phyloP scores from a whole-genome alignment of 2,329 filamentous ascomycete genomes.

The Metarhizium guizhouense region DNA sequence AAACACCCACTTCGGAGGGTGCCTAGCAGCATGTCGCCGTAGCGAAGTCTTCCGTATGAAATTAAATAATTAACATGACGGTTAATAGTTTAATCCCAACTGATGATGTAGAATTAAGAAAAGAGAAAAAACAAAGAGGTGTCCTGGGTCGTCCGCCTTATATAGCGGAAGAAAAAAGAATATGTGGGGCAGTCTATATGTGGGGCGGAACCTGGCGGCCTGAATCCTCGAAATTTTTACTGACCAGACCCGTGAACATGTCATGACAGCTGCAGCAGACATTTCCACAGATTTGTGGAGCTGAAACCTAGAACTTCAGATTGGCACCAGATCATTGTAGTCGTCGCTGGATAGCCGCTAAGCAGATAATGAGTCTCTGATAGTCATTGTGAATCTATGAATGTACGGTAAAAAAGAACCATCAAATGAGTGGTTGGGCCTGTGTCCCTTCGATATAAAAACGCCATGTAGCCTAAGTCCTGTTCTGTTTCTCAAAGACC shows the following conservation, averaged over 20 bases:
- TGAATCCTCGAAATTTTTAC: constrained; percentile 12
- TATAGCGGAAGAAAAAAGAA: constrained; percentile 3
- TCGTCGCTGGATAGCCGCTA: too few relatives aligned
- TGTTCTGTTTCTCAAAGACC: not conserved
- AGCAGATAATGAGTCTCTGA: constrained; percentile 11
- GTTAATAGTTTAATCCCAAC: constrained; percentile 37
- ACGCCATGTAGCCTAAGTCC: not conserved
- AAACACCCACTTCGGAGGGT: constrained; percentile 37
- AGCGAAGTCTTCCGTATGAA: constrained; percentile 40
- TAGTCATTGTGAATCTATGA: not conserved
- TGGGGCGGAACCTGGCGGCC: not conserved
- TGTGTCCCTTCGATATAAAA: not conserved
- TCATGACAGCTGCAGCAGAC: too few relatives aligned
- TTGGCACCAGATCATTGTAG: too few relatives aligned
- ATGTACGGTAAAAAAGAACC: not conserved
- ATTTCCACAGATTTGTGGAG: too few relatives aligned
- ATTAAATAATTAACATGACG: constrained; percentile 39
- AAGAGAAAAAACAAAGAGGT: constrained; percentile 12
- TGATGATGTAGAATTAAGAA: constrained; percentile 33
- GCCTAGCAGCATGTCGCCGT: constrained; percentile 47
- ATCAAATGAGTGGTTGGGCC: not conserved
- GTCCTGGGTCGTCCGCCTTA: constrained; percentile 8
- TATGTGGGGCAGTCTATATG: not conserved
- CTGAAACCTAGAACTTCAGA: too few relatives aligned
- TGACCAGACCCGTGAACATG: too few relatives aligned